Evolutionary conservation across 2,329 filamentous ascomycete species (phyloP), one percentile per base, ranked within the genome.

Genomic region (Colletotrichum chrysophilum): DNA sequence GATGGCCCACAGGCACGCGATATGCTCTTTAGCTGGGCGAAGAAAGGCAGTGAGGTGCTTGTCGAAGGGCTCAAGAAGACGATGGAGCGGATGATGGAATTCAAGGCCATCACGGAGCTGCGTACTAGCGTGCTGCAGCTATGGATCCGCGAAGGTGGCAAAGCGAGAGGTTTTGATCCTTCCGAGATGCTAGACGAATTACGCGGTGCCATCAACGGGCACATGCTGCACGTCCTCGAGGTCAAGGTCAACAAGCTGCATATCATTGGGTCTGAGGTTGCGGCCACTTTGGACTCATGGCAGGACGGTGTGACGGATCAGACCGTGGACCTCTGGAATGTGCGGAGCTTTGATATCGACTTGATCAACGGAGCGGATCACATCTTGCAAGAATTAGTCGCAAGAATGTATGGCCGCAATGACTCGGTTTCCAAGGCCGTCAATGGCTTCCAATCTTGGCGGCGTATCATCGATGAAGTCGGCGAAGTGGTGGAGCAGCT

Each of bases 341-440:
- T 87, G 13, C 87, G 90, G 9, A 88, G 92, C 60, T 89, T 94
- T 62, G 91, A 93, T 52, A 89, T 92, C 69, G 93, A 94, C 30
- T 88, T 95, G 58, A 88, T 89, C 4, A 87, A 91, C 36, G 94
- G 94, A 24, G 94, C 93, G 0, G 86, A 88, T 4, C 82, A 86
- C 1, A 95, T 98, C 83, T 93, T 96, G 62, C 87, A 92, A 75
- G 91, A 91, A 21, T 89, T 98, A 26, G 84, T 94, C 10, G 89
- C 93, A 36, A 91, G 93, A 24, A 88, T 95, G 9, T 91, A 96
- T 79, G 96, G 96, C 7, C 91, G 93, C 66, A 94, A 93, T 80
- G 88, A 93, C 73, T 87, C 91, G 13, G 90, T 96, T 0, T 91
- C 91, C 43, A 87, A 86, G 69, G 91, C 93, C 0, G 87, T 93